These are phyloP conservation scores for Kodamaea restingae DNA, from an alignment of 805 yeast genomes.

Conservation along the genomic window DNA sequence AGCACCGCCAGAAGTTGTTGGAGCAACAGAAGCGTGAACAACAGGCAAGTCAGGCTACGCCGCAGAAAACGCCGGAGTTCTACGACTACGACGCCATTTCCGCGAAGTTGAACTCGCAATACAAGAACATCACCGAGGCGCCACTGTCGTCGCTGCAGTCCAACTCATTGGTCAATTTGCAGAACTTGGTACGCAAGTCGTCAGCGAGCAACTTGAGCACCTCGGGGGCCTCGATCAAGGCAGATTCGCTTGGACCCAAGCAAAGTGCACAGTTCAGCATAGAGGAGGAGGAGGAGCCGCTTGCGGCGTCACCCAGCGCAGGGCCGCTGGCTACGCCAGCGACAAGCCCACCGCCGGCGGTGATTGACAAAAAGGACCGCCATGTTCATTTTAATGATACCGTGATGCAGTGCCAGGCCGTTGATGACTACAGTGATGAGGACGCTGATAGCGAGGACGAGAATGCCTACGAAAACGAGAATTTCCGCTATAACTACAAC, in stretches of 20 bases:
- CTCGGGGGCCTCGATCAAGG: too few relatives aligned
- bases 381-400: slow-evolving; percentile 91
- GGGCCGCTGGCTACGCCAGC: background rate
- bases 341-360: slow-evolving; percentile 4
- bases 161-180: slow-evolving; percentile 15
- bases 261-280: background rate
- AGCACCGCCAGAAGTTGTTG: slow-evolving; percentile 25
- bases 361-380: slow-evolving; percentile 35
- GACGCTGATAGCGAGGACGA: slow-evolving; percentile 16
- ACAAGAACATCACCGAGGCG: slow-evolving; percentile 14
- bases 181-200: slow-evolving; percentile 10
- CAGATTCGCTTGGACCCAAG: too few relatives aligned
- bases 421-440: slow-evolving; percentile 36
- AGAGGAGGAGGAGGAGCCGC: slow-evolving; percentile 1
- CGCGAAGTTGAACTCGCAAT: slow-evolving; percentile 41
- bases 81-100: slow-evolving; percentile 42
- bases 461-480: slow-evolving; percentile 24
- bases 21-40: slow-evolving; percentile 13
- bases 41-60: slow-evolving; percentile 5
- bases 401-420: slow-evolving; percentile 90
- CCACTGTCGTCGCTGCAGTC: slow-evolving; percentile 12
- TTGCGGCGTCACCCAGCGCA: background rate
- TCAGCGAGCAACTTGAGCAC: slow-evolving; percentile 5
- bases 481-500: slow-evolving; percentile 24
- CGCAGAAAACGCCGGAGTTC: slow-evolving; percentile 30